Conservation (phyloP, 2,329 filamentous ascomycete species). For the Emmonsiellopsis sp. region DNA sequence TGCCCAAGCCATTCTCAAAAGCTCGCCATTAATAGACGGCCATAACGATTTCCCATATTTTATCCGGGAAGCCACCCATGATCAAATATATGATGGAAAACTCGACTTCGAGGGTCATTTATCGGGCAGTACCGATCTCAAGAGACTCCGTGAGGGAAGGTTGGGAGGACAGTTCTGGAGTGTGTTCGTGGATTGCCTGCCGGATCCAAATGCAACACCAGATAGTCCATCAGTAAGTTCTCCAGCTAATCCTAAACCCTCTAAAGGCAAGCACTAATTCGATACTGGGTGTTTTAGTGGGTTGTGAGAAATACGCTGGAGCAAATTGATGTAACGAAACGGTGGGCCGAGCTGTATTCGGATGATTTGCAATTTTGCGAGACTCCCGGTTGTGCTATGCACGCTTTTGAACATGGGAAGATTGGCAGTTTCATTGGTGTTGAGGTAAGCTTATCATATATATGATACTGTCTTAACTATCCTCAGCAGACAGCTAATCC, state of each 20-base stretch:
- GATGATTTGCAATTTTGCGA: constrained; percentile 17
- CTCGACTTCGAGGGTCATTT: constrained; percentile 14
- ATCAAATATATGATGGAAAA: constrained; percentile 18
- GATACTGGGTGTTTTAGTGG: not conserved
- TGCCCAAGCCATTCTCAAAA: too few relatives aligned
- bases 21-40: constrained; percentile 13
- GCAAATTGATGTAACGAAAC: constrained; percentile 21
- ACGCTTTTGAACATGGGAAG: constrained; percentile 14
- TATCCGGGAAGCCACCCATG: constrained; percentile 16
- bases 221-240: constrained; percentile 13
- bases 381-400: constrained; percentile 13
- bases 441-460: constrained; percentile 9
- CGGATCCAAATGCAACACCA: constrained; percentile 7
- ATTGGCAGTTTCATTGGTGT: constrained; percentile 19
- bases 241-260: not conserved
- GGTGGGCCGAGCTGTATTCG: constrained; percentile 16
- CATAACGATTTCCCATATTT: constrained; percentile 25
- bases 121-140: constrained; percentile 20
- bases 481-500: not conserved
- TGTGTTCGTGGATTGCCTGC: constrained; percentile 18
- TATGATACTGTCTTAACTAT: not conserved
- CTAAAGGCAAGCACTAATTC: not conserved
- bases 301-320: constrained; percentile 17
- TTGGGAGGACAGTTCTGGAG: constrained; percentile 27
- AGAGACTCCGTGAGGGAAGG: constrained; percentile 18